Base-by-base conservation (phyloP, 352 stramenopile species). In the Pythium aristosporum region DNA sequence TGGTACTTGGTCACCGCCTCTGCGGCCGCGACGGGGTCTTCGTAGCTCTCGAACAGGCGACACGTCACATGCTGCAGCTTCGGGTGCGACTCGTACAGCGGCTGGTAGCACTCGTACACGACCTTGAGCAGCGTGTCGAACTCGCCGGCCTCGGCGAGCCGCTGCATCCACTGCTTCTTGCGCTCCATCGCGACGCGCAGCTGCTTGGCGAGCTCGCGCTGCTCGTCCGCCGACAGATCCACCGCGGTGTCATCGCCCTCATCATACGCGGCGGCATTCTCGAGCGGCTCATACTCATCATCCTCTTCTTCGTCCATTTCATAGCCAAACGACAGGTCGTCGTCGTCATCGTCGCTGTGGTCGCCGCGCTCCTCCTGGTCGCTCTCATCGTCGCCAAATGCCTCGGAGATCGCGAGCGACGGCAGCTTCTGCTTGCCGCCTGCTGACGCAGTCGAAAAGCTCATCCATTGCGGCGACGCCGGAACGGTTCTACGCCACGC, bases 151-250 rank as follows among this genome's bases (percentile, higher is more conserved):
- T 73, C 53, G 2, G 66, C 74, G 44, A 88, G 76, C 48, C 63
- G 61, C 61, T 78, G 71, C 77, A 90, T 83, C 79, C 79, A 90
- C 57, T 68, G 51, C 60, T 75, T 82, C 65, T 90, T 90, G 59
- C 82, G 79, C 53, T 85, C 79, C 77, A 90, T 77, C 5, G 69
- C 81, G n/a, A 63, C 56, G 11, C 76, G 68, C 23, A 90, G 81
- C 39, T 79, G 75, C 58, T 76, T 56, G 21, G 72, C 79, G 2
- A 83, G 62, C 9, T 60, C 69, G 20, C 56, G 70, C 34, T 72
- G 50, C 28, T 77, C 64, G 18, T 73, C 57, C 28, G 15, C 30
- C 49, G 56, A 58, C 21, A 71, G 37, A 8, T n/a, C 39, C 25
- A 21, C 32, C 41, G 36, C 13, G 11, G 12, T 9, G 3, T 4